Evolutionary conservation across 176 grass and related monocot species (phyloP).

Genomic region (Zoysia pacifica): DNA sequence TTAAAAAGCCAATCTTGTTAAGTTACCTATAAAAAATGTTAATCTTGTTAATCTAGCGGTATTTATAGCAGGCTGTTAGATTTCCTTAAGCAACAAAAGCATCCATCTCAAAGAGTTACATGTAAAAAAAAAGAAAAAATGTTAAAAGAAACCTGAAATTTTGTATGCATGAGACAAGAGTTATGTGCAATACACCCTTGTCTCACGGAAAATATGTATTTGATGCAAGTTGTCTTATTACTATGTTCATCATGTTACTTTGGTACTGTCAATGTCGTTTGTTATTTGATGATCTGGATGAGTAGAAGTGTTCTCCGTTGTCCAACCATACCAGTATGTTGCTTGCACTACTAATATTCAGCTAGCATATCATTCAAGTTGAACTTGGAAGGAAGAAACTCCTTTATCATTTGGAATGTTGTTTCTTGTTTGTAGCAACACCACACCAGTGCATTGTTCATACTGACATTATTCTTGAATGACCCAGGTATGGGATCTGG

Average conservation of each 20-base stretch:
- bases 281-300: not conserved
- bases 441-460: too few species aligned
- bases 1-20: not conserved
- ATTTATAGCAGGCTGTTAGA: too few species aligned
- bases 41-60: too few species aligned
- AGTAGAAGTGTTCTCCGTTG: not conserved
- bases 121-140: not conserved
- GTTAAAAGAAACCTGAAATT: not conserved
- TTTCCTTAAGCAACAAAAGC: not conserved
- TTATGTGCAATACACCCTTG: not conserved
- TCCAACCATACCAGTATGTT: not conserved
- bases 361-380: not conserved
- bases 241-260: conserved; percentile 12
- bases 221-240: conserved; percentile 1
- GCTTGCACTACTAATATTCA: conserved; percentile 9
- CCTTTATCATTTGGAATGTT: not conserved
- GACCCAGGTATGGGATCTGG: conserved; percentile 91
- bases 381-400: not conserved
- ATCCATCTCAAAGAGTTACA: not conserved
- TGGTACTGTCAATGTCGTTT: not conserved
- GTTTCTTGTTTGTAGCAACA: not conserved
- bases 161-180: not conserved
- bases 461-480: conserved; percentile 39
- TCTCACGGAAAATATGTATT: conserved; percentile 23
- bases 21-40: too few species aligned